Evolutionary conservation across 2,329 filamentous ascomycete genomes (phyloP), one percentile per base, ranked within the genome.

Genomic region (Diaporthe sp.): DNA sequence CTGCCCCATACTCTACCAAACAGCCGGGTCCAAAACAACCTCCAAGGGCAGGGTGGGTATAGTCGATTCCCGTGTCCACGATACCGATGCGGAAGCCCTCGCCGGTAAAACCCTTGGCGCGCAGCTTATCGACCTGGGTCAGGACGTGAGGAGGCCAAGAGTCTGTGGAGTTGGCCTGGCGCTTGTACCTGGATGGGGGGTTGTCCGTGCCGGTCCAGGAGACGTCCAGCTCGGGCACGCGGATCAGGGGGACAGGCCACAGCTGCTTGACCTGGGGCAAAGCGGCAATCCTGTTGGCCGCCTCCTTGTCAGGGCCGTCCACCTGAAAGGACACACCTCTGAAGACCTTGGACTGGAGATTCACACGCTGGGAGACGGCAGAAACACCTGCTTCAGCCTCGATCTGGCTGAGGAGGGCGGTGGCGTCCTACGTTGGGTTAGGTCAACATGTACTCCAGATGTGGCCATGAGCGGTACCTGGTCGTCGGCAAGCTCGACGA

Each of bases 21-120:
- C 83, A 88, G 0, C 86, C 87, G 15, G 82, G 77, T 3, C 88
- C 88, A 75, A 89, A 89, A 63, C 87, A 86, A 9, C 87, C 87
- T 9, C 88, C 88, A 1, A 90, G 84, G 10, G 86, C 86, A 10
- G 87, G 86, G 74, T 88, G 87, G 12, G 78, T 83, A 77, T 89
- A 89, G 77, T 90, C 88, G 42, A 89, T 80, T 3, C 80, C 79
- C 0, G 78, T 79, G 75, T 86, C 84, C 58, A 87, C 80, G 37
- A 88, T 79, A 3, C 81, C 86, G 27, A 88, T 81, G 30, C 82
- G 83, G 39, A 86, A 78, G 1, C 86, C 86, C 50, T 85, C 82
- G 27, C 87, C 87, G 2, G 83, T 86, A 22, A 85, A 79, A 5
- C 86, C 86, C 37, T 82, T 80, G 4, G 81, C 83, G 22, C 84